A percentile compares a stretch with the other conserved stretches of the same genome.
phyloP scores from a whole-genome alignment of 2,329 filamentous ascomycete species.

The Bertia moriformis region DNA sequence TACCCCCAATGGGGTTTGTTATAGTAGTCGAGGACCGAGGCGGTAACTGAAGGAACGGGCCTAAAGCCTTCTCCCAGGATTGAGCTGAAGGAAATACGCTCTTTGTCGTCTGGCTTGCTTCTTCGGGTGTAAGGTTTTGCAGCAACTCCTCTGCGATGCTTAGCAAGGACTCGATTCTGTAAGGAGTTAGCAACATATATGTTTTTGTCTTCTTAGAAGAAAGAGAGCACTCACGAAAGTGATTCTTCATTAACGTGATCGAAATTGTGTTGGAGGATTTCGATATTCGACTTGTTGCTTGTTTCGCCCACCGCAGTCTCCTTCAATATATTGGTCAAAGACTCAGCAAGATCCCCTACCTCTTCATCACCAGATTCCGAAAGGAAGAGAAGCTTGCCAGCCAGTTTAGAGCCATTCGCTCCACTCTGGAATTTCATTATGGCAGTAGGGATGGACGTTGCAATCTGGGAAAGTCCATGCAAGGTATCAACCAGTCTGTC shows the following conservation, averaged over 20 bases:
- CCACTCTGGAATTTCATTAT: constrained; percentile 25
- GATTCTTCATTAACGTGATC: constrained; percentile 23
- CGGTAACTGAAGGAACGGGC: constrained; percentile 22
- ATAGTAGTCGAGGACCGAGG: constrained; percentile 34
- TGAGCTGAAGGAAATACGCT: constrained; percentile 26
- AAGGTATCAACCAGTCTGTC: constrained; percentile 16
- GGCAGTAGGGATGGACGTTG: constrained; percentile 20
- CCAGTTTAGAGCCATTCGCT: constrained; percentile 27
- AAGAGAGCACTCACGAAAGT: constrained; percentile 30
- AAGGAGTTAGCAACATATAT: constrained; percentile 7
- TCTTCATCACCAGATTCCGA: constrained; percentile 35
- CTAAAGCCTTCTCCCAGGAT: constrained; percentile 33
- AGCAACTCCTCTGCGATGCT: not conserved
- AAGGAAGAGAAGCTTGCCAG: constrained; percentile 34
- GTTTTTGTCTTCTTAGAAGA: not conserved
- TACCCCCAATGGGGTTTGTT: constrained; percentile 35
- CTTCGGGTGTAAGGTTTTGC: not conserved
- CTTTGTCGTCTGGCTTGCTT: constrained; percentile 6
- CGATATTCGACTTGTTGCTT: constrained; percentile 27
- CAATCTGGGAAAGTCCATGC: constrained; percentile 27
- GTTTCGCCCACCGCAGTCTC: constrained; percentile 18
- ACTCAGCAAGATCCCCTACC: constrained; percentile 23
- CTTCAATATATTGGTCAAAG: constrained; percentile 16
- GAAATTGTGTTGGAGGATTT: constrained; percentile 35
- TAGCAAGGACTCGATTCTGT: not conserved